A percentile compares a stretch with the other conserved stretches of the same genome.
Conservation (phyloP, 169 alveolate genomes). For the Sarcocystis neurona region DNA sequence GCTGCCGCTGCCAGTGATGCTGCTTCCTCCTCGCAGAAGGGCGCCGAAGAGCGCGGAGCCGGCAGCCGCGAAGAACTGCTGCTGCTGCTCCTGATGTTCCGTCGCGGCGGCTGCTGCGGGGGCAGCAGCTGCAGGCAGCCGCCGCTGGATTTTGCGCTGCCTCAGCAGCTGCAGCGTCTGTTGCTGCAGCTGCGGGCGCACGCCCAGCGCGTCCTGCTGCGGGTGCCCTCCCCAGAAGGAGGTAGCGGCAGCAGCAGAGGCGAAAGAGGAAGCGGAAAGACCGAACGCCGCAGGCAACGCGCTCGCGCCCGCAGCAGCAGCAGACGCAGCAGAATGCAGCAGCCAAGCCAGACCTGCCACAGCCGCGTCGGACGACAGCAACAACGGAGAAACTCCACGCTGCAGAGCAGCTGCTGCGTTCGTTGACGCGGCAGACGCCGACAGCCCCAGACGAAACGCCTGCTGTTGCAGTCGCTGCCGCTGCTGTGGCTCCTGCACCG, state of each 20-base stretch:
- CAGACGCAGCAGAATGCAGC: conserved; percentile 19
- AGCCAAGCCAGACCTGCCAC: conserved; percentile 16
- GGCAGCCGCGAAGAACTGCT: conserved; percentile 3
- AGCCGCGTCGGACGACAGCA: conserved; percentile 45
- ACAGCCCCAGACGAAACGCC: neutral
- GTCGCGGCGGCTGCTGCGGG: too few species aligned
- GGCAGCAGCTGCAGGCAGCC: too few species aligned
- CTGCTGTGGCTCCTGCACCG: conserved; percentile 32
- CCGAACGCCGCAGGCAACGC: neutral
- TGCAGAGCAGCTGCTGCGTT: conserved; percentile 18
- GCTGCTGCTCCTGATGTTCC: neutral
- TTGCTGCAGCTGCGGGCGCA: conserved; percentile 54
- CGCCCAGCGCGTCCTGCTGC: neutral
- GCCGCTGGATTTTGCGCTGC: neutral
- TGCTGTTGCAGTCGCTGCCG: conserved; percentile 50
- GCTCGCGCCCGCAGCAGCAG: conserved; percentile 10
- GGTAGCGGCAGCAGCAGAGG: neutral
- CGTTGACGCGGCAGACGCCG: neutral
- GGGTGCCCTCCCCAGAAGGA: conserved; percentile 19
- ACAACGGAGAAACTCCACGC: conserved; percentile 45
- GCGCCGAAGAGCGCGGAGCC: neutral
- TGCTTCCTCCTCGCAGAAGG: conserved; percentile 1
- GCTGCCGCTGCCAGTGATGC: conserved; percentile 14
- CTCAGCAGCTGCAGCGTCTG: conserved; percentile 45
- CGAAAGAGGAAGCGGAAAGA: too few species aligned